A percentile compares a stretch with the other conserved stretches of the same genome.
phyloP scores from a whole-genome alignment of 768 basidiomycete species.

The Rickenella mellea region DNA sequence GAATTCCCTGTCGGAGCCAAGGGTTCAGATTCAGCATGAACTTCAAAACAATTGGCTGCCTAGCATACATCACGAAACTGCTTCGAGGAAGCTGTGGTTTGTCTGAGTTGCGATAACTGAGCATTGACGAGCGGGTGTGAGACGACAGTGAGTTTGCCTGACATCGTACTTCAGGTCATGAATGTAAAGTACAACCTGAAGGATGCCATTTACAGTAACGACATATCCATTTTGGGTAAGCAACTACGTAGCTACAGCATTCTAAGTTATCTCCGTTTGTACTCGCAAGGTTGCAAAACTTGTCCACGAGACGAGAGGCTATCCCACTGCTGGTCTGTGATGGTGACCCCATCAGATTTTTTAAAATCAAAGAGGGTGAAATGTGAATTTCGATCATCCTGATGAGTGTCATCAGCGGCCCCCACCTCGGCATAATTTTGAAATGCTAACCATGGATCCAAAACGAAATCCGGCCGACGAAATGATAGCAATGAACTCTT shows the following conservation, averaged over 20 bases:
- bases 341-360: slow-evolving; percentile 41
- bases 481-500: slow-evolving; percentile 59
- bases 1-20: slow-evolving; percentile 44
- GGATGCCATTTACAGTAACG: too few relatives aligned
- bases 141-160: slow-evolving; percentile 38
- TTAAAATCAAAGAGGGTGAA: slow-evolving; percentile 78
- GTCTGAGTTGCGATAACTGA: slow-evolving; percentile 61
- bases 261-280: slow-evolving; percentile 78
- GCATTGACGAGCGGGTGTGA: slow-evolving; percentile 69
- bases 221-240: too few relatives aligned
- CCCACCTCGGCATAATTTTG: background rate
- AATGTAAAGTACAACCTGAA: too few relatives aligned
- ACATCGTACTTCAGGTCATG: background rate
- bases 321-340: slow-evolving; percentile 51
- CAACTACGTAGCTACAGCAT: too few relatives aligned
- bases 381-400: slow-evolving; percentile 80
- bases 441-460: slow-evolving; percentile 45
- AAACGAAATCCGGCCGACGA: slow-evolving; percentile 65
- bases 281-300: slow-evolving; percentile 83
- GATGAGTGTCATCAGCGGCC: slow-evolving; percentile 1
- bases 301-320: slow-evolving; percentile 40
- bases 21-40: too few relatives aligned
- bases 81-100: slow-evolving; percentile 49
- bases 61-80: slow-evolving; percentile 66
- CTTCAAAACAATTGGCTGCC: background rate